Base-by-base conservation (phyloP, 2,329 filamentous ascomycete genomes). In the Pleomassaria siparia region DNA sequence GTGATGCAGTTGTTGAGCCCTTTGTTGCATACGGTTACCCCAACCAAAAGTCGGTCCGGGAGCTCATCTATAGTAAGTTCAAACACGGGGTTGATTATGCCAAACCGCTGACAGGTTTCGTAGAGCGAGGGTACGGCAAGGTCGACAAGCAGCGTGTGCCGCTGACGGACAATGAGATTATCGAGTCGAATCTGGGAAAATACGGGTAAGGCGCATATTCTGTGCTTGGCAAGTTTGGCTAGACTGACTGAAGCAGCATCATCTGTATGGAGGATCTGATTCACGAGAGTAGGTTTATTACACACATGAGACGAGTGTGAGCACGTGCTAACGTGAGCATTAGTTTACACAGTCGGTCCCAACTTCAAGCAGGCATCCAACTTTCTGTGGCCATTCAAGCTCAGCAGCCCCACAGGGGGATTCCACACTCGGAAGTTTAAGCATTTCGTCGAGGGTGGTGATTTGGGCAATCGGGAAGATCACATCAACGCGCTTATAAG, bases 311-410 rank as follows among this genome's bases (percentile, higher is more conserved):
- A 18, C 12, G 8, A 35, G 20, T 35, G 20, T 35, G 8, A 22
- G 28, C 11, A 21, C 12, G 36, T 30, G 41, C 51, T 56, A 49
- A 54, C 40, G 20, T 44, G 24, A 24, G 3, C 36, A 12, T 4
- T 39, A 56, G 58, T 62, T 33, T 62, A 49, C 51, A 62, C 58
- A 24, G 54, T 58, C 25, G 54, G 94, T 74, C 92, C 92, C 82
- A 97, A 97, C 87, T 77, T 78, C 88, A 97, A 96, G 87, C 91
- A 96, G 82, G 91, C 89, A 71, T 85, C 87, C 81, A 99, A 97
- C 88, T 97, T 97, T 86, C 81, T 97, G 65, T 99, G 94, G 94
- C 94, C 94, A 74, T 99, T 99, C 87, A 97, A 99, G 88, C 88
- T 99, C 65, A 91, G 85, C 85, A 96, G 95, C 86, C 94, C 94